Base-by-base conservation (phyloP, 805 yeast genomes). In the Wickerhamiella qilinensis region DNA sequence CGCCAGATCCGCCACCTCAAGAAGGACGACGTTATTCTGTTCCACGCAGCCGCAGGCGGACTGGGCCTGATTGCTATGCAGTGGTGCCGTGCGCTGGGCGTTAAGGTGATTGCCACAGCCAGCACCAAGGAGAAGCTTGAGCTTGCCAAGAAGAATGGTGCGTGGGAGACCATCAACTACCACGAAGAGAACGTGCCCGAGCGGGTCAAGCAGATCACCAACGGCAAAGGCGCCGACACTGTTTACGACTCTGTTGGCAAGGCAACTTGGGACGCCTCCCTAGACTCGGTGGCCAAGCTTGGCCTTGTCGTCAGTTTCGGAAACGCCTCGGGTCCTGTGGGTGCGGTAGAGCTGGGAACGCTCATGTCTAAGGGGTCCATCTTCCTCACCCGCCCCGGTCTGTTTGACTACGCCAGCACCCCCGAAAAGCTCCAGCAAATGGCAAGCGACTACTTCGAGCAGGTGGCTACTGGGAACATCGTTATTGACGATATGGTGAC, bases 21-120 rank as follows among this genome's bases (percentile, higher is more conserved):
- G 48, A 62, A 69, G 53, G 86, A 74, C 38, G 95, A 88, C 42
- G 68, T 59, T 47, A 69, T 80, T 33, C 64, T 86, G 35, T 75
- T 83, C 20, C 83, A 85, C 63, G 96, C 96, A 3, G 94, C 94
- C 6, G 95, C 96, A 2, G 97, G 96, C 34, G 95, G 96, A 40
- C 88, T 82, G 37, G 97, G 97, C 4, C 67, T 71, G 37, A 47
- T 82, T 16, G 60, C 84, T 38, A 63, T 67, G 36, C 94, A 85
- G 56, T 60, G 85, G 57, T 58, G 78, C 36, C 56, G 65, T 22
- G 51, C 58, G 19, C 64, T 62, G 36, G 93, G 94, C 17, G 95
- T 85, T 3, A 75, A 71, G 45, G 85, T 75, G 34, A 84, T 86
- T 58, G 95, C 93, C 2, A 65, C 80, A 29, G 91, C 93, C 4